phyloP scores from a whole-genome alignment of 108 stramenopile genomes.

The Pelagomonas calceolata region DNA sequence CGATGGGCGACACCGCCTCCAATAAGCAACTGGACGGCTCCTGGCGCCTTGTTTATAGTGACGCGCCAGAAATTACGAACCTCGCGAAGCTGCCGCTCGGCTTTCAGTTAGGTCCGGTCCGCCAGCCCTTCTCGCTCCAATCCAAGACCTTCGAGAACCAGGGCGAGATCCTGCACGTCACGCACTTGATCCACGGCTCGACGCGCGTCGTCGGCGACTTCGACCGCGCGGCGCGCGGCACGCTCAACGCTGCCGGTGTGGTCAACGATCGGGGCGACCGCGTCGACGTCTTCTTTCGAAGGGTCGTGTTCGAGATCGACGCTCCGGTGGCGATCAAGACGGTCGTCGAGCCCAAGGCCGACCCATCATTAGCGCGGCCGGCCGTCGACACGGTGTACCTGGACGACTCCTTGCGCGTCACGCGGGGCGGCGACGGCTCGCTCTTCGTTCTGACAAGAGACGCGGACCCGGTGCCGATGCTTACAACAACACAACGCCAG shows the following conservation, averaged over 20 bases:
- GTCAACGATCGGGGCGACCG: not conserved
- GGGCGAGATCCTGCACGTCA: not conserved
- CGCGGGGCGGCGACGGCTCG: not conserved
- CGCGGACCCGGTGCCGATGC: not conserved
- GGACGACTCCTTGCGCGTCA: not conserved
- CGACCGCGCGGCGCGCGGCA: not conserved
- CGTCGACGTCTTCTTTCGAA: not conserved
- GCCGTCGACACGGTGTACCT: not conserved
- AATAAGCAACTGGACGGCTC: not conserved
- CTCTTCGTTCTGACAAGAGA: not conserved
- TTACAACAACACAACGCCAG: not conserved
- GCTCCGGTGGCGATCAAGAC: not conserved
- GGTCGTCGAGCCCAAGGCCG: not conserved
- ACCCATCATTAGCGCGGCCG: not conserved
- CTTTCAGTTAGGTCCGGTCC: not conserved
- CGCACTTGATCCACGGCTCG: not conserved
- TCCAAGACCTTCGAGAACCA: not conserved
- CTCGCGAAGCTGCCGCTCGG: not conserved
- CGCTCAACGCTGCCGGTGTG: not conserved
- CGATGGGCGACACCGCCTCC: too few relatives aligned
- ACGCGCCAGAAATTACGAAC: not conserved
- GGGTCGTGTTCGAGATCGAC: not conserved
- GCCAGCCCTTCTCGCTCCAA: not conserved
- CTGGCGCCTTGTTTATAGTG: not conserved
- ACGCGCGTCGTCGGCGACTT: conserved; percentile 1